A percentile compares a stretch with the other conserved stretches of the same genome.
These are phyloP conservation scores for Yarrowia sp. DNA, from an alignment of 805 yeast genomes.

Conservation along the genomic window DNA sequence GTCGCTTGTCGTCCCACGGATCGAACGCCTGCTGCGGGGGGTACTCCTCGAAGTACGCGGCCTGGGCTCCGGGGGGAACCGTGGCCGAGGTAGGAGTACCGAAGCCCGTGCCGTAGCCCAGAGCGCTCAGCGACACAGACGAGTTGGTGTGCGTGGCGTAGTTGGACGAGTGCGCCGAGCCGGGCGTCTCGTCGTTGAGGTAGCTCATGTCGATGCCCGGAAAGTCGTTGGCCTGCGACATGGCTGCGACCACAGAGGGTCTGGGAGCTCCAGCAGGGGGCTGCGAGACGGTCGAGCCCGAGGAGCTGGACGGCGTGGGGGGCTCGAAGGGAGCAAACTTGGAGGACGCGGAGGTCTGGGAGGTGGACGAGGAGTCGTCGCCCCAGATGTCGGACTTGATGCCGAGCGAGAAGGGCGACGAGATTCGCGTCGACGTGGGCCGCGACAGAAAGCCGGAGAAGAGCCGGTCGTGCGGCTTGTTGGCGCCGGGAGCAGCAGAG, in stretches of 20 bases:
- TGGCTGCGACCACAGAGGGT: neutral
- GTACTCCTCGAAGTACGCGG: constrained; percentile 22
- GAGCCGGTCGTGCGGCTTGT: constrained; percentile 16
- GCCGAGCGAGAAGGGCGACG: constrained; percentile 26
- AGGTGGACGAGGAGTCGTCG: constrained; percentile 22
- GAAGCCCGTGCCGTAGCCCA: constrained; percentile 15
- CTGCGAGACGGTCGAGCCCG: neutral
- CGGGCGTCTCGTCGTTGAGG: constrained; percentile 16
- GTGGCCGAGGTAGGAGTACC: constrained; percentile 2
- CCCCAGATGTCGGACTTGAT: constrained; percentile 27
- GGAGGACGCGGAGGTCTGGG: constrained; percentile 21
- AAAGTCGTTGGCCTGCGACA: constrained; percentile 24
- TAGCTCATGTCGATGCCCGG: constrained; percentile 23
- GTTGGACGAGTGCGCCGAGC: constrained; percentile 10
- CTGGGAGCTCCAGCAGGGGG: neutral
- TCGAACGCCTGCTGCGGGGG: constrained; percentile 18
- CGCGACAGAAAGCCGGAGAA: constrained; percentile 23
- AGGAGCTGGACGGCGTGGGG: neutral
- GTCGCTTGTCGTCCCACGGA: constrained; percentile 25
- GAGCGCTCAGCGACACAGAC: neutral
- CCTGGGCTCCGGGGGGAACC: constrained; percentile 13
- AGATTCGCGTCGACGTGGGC: constrained; percentile 21
- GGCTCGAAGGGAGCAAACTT: constrained; percentile 25
- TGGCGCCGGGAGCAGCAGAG: neutral
- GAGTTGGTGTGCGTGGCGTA: constrained; percentile 19